Evolutionary conservation across 2,329 filamentous ascomycete genomes (phyloP).

Genomic region (Curvularia eragrostidis): DNA sequence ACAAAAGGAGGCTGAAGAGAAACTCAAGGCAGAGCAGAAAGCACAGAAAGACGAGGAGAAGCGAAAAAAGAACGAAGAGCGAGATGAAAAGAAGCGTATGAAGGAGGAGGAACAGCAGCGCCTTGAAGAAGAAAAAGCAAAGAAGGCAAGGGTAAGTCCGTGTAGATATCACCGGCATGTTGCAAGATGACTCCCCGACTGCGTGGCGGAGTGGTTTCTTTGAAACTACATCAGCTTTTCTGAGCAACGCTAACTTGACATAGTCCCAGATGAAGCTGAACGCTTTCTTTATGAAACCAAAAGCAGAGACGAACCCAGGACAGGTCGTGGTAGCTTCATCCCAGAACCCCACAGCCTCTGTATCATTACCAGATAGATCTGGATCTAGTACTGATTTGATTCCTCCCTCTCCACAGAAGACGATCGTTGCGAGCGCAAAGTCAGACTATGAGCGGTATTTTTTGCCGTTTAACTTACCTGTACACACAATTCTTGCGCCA

Average conservation of each 20-base stretch:
- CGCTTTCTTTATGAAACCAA: slow-evolving; percentile 55
- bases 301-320: slow-evolving; percentile 39
- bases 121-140: slow-evolving; percentile 49
- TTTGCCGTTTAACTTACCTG: slow-evolving; percentile 79
- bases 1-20: slow-evolving; percentile 46
- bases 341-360: slow-evolving; percentile 41
- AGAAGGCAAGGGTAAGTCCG: slow-evolving; percentile 51
- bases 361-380: slow-evolving; percentile 35
- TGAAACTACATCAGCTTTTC: background rate
- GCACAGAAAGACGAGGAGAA: slow-evolving; percentile 48
- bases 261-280: slow-evolving; percentile 53
- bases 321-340: slow-evolving; percentile 40
- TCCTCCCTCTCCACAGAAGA: slow-evolving; percentile 46
- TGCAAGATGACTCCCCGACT: background rate
- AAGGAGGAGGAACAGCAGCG: slow-evolving; percentile 58
- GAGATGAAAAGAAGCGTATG: slow-evolving; percentile 51
- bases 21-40: slow-evolving; percentile 48
- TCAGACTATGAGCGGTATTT: slow-evolving; percentile 68
- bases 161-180: background rate
- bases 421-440: slow-evolving; percentile 38
- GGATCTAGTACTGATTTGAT: slow-evolving; percentile 33
- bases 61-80: slow-evolving; percentile 45
- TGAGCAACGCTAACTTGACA: slow-evolving; percentile 25
- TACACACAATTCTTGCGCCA: slow-evolving; percentile 73
- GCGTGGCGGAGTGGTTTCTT: background rate